A percentile compares a stretch with the other conserved stretches of the same genome.
phyloP scores from a whole-genome alignment of 2,329 filamentous ascomycete genomes.

The Beauveria caledonica region DNA sequence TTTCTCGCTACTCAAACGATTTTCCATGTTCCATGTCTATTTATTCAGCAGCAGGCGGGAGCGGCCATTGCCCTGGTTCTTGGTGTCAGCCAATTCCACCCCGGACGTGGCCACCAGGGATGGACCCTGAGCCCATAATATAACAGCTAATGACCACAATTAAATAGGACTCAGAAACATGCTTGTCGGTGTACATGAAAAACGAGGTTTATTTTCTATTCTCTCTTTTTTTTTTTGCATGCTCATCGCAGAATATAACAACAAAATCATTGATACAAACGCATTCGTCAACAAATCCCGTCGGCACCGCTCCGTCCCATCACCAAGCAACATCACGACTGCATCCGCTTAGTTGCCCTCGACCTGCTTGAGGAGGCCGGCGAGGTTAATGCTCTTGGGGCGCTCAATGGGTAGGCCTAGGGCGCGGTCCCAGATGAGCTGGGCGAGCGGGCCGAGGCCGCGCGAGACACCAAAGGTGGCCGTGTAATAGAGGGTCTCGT shows the following conservation, averaged over 20 bases:
- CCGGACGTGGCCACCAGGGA: neutral
- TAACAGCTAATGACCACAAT: neutral
- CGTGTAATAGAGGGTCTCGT: constrained; percentile 91
- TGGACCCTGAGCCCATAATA: neutral
- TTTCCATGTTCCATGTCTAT: too few species aligned
- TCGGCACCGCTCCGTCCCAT: neutral
- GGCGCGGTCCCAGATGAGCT: constrained; percentile 93
- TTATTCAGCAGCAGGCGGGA: neutral
- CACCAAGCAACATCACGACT: too few species aligned
- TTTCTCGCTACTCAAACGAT: too few species aligned
- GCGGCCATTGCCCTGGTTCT: too few species aligned
- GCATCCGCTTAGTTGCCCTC: constrained; percentile 31
- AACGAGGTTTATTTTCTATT: neutral
- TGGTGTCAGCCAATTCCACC: neutral
- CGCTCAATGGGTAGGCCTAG: constrained; percentile 92
- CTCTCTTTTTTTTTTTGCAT: neutral
- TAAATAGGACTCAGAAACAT: neutral
- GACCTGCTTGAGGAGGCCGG: constrained; percentile 68
- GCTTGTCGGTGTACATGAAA: neutral
- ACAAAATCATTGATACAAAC: neutral
- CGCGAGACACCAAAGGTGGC: constrained; percentile 62
- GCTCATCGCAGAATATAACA: constrained; percentile 6
- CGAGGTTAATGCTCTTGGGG: constrained; percentile 93
- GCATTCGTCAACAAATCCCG: neutral
- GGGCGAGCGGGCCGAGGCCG: constrained; percentile 78